Evolutionary conservation across 2,329 filamentous ascomycete species (phyloP), one percentile per base, ranked within the genome.

Genomic region (Clarireedia monteithiana): DNA sequence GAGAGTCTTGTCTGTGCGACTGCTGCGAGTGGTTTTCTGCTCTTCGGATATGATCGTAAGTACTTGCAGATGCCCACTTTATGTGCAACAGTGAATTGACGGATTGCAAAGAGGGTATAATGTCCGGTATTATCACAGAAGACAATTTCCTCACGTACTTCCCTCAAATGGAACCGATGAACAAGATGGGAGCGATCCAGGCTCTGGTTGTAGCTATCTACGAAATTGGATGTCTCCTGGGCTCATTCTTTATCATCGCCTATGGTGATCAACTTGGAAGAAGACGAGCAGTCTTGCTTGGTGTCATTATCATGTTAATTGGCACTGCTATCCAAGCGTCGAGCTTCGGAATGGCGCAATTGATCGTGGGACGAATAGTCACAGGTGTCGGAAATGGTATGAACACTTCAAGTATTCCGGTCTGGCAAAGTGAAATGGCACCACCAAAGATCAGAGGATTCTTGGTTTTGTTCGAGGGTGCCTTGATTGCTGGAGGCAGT

Each of bases 351-450:
- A 69, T 82, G 47, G 71, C 74, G 20, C 79, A 83, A 62, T 75
- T 83, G 62, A 80, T 83, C 38, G 69, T 77, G 23, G 75, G 76
- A n/a, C 70, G 76, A 42, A 71, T 76, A 36, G 68, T 79, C 17
- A 75, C 76, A 3, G 78, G 76, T 6, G 70, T 80, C 56, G 76
- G 77, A 1, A 77, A 77, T 61, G 77, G 77, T 15, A 74, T 76
- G 64, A 76, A 76, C 58, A 76, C 74, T 1, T 74, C 72, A 5
- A 74, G 72, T 17, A 72, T 77, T 2, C 81, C 81, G 4, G 82
- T 79, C 49, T 84, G 81, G 80, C 79, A 83, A 58, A 80, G 79
- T 0, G 81, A 84, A 65, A 80, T 77, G 4, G 82, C 79, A 40
- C 76, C 75, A 15, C 72, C 78, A 3, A 77, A 83, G 62, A 79